Conservation (phyloP, 2,329 filamentous ascomycete species). For the Ophiosphaerella narmari region DNA sequence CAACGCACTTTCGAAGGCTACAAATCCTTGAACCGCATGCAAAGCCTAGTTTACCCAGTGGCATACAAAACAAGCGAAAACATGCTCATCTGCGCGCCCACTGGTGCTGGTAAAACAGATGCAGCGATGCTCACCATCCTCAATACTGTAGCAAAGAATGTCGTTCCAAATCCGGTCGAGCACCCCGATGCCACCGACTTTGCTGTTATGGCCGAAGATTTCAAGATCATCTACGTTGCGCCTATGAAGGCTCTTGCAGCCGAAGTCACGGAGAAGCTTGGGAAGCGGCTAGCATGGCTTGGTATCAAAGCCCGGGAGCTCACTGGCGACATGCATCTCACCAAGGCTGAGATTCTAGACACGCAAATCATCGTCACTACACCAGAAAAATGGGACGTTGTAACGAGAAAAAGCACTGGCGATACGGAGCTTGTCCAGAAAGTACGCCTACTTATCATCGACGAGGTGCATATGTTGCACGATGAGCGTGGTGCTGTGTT, state of each 20-base stretch:
- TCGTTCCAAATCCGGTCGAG: slow-evolving; percentile 77
- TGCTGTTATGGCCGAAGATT: slow-evolving; percentile 79
- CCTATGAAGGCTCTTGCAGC: slow-evolving; percentile 98
- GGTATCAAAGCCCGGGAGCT: slow-evolving; percentile 90
- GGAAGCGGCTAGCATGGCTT: slow-evolving; percentile 90
- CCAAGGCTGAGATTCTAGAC: slow-evolving; percentile 91
- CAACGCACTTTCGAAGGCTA: slow-evolving; percentile 92
- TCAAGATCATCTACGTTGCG: slow-evolving; percentile 98
- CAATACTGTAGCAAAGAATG: slow-evolving; percentile 86
- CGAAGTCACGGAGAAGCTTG: slow-evolving; percentile 92
- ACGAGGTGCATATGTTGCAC: slow-evolving; percentile 99
- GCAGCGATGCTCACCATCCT: slow-evolving; percentile 96
- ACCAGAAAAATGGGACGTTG: slow-evolving; percentile 98
- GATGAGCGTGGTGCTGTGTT: slow-evolving; percentile 95
- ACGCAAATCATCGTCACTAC: slow-evolving; percentile 99
- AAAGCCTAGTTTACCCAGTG: slow-evolving; percentile 92
- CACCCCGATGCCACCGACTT: slow-evolving; percentile 76
- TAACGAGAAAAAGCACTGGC: slow-evolving; percentile 94
- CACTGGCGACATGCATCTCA: slow-evolving; percentile 98
- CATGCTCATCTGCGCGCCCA: slow-evolving; percentile 97
- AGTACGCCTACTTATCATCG: slow-evolving; percentile 92
- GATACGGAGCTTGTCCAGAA: slow-evolving; percentile 98
- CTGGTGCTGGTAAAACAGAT: slow-evolving; percentile 98
- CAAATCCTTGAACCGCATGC: slow-evolving; percentile 94
- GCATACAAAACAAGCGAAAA: slow-evolving; percentile 97